Base-by-base conservation (phyloP, 2,329 filamentous ascomycete genomes). In the Verruconis gallopava region DNA sequence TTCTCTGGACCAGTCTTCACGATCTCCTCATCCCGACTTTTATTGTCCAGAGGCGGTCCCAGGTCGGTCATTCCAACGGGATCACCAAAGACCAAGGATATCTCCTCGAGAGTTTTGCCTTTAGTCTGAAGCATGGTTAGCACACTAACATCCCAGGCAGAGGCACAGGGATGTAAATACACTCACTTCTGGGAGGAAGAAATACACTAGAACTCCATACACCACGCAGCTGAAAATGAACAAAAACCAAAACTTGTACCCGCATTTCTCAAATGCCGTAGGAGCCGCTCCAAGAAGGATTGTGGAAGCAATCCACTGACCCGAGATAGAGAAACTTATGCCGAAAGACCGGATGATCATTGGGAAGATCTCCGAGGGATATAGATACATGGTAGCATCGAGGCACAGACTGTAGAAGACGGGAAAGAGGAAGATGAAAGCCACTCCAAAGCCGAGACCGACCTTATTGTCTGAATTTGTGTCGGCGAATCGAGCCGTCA, bases 381-480 rank as follows among this genome's bases (percentile, higher is more conserved):
- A 37, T 4, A 46, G 14, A 41, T 46, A 46, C 36, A 44, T 44
- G 5, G 41, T 41, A n/a, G 44, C 44, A 22, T 48, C 46, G 5
- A 47, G 36, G 21, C 30, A 47, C 11, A 46, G 32, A 6, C 20
- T 21, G 41, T 30, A 42, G 35, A 42, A 42, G 14, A 42, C 44
- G 12, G 40, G 34, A 28, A 45, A 48, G 12, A 47, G 33, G 42
- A 47, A 49, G 19, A 50, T 49, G 40, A 50, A 50, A 30, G 44
- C 44, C 2, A 49, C 43, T 5, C 45, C 44, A 32, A 48, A 47
- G 14, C 45, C 47, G 17, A 49, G 32, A 5, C 48, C 48, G 22
- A 45, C 44, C 14, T 39, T 43, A 28, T 50, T 49, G 6, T 32
- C 38, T 3, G 42, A 41, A 11, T 44, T 42, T 3, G 40, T 47